Evolutionary conservation across 768 basidiomycete genomes (phyloP).

Genomic region (Cyclocybe aegerita): DNA sequence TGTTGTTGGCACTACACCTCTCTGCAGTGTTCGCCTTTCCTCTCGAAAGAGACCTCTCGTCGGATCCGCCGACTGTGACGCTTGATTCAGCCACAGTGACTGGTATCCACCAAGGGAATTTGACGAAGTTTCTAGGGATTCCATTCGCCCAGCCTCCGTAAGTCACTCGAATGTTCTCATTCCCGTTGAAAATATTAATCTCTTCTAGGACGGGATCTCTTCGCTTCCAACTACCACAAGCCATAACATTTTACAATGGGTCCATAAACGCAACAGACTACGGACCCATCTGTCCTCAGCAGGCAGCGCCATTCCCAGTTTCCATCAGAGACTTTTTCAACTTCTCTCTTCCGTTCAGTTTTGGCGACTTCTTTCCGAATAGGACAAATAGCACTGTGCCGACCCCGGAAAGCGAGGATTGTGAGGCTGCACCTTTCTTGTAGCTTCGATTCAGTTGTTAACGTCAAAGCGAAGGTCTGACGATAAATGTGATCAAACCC

Average conservation of each 20-base stretch:
- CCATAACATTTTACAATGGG: constrained; percentile 36
- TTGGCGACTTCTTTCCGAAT: background rate
- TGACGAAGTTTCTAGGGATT: constrained; percentile 46
- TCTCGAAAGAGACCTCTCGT: background rate
- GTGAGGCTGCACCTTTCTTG: constrained; percentile 8
- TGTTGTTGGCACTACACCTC: background rate
- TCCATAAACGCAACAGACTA: constrained; percentile 35
- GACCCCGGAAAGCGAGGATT: constrained; percentile 13
- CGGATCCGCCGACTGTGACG: constrained; percentile 29
- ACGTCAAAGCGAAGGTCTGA: constrained; percentile 30
- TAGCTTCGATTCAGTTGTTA: background rate
- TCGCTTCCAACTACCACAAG: constrained; percentile 42
- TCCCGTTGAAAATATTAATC: background rate
- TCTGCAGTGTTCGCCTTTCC: background rate
- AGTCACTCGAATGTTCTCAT: constrained; percentile 14
- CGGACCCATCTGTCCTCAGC: constrained; percentile 45
- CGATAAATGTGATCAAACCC: constrained; percentile 47
- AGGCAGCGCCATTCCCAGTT: constrained; percentile 6
- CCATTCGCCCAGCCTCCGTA: constrained; percentile 53
- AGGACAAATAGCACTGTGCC: background rate
- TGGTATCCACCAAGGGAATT: constrained; percentile 31
- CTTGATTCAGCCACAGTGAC: constrained; percentile 44
- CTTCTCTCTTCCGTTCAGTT: background rate
- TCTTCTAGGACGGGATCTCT: constrained; percentile 33
- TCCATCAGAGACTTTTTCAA: constrained; percentile 8